phyloP scores from a whole-genome alignment of 176 grass and related monocot species.

The Miscanthus lutarioriparius region DNA sequence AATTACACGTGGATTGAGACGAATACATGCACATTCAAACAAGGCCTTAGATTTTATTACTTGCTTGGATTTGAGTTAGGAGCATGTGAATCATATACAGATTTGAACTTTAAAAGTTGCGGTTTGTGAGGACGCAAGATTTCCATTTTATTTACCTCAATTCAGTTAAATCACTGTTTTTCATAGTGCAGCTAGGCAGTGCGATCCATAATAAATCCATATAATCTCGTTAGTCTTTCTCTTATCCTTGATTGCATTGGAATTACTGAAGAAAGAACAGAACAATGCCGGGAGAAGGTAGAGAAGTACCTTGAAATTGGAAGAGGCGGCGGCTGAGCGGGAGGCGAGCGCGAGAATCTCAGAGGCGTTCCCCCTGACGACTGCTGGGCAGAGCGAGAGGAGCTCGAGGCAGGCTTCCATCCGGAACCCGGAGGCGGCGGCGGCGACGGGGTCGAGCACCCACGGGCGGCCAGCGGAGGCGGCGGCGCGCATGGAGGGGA shows the following conservation, averaged over 20 bases:
- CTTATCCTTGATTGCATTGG: background rate
- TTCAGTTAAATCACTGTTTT: background rate
- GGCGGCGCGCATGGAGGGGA: slow-evolving; percentile 76
- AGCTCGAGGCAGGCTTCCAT: slow-evolving; percentile 81
- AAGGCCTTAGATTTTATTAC: no score
- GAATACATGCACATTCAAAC: no score
- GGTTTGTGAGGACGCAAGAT: background rate
- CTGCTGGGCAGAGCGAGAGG: slow-evolving; percentile 50
- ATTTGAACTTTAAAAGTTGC: background rate
- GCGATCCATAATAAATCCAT: slow-evolving; percentile 4
- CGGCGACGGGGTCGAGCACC: slow-evolving; percentile 84
- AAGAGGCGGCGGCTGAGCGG: slow-evolving; percentile 3
- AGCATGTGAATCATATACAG: slow-evolving; percentile 3
- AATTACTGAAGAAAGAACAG: slow-evolving; percentile 7
- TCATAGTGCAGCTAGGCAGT: background rate
- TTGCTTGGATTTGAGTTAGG: background rate
- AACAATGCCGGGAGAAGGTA: background rate
- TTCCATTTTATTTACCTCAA: background rate
- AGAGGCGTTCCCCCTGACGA: slow-evolving; percentile 83
- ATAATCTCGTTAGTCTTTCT: background rate
- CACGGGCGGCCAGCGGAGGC: slow-evolving; percentile 62
- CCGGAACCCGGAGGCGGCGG: slow-evolving; percentile 64
- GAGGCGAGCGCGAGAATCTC: slow-evolving; percentile 80
- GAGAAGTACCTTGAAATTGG: slow-evolving; percentile 53
- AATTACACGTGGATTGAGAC: no score